Evolutionary conservation across 495 filamentous ascomycete species (phyloP), one percentile per base, ranked within the genome.

Genomic region (Podospora didyma): DNA sequence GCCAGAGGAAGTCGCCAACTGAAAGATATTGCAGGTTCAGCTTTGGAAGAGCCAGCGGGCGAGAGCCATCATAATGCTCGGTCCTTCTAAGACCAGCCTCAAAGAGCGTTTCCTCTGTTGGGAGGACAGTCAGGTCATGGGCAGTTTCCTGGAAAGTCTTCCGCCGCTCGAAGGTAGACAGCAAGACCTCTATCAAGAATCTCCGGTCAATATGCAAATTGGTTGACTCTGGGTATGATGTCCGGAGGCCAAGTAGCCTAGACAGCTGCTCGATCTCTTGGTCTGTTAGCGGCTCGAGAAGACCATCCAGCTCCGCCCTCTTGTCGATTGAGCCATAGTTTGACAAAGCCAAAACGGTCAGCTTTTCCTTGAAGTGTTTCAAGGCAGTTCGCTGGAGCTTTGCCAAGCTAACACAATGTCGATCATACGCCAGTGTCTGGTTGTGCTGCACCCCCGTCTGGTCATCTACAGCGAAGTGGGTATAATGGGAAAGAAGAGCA

Each of bases 11-110:
- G 68, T 99, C 94, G 3, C 94, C 92, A 34, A 96, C 83, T 7
- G 90, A 93, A 23, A 99, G 80, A 68, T 99, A 97, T 63, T 97
- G 94, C 41, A 99, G 79, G 65, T 96, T 97, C 49, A 97, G 73
- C 62, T 97, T 99, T 2, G 94, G 94, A 51, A 99, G 86, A 6
- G 94, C 90, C 47, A 99, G 77, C 10, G 94, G 92, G 23, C 83
- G 83, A 35, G 92, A 91, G 37, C 93, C 94, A 69, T 96, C 86
- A 59, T 97, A 99, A 12, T 80, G 81, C 62, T 96, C 92, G 56
- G 93, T 93, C 46, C 93, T 83, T 56, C 94, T 69, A 28, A 96
- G 78, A n/a, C 86, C 82, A 46, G 82, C 75, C 51, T 97, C 92
- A 64, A 96, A 97, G n/a, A 99, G 81, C 10, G 80, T 77, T 16